Base-by-base conservation (phyloP, 805 yeast species). In the Kuraishia piskuri region DNA sequence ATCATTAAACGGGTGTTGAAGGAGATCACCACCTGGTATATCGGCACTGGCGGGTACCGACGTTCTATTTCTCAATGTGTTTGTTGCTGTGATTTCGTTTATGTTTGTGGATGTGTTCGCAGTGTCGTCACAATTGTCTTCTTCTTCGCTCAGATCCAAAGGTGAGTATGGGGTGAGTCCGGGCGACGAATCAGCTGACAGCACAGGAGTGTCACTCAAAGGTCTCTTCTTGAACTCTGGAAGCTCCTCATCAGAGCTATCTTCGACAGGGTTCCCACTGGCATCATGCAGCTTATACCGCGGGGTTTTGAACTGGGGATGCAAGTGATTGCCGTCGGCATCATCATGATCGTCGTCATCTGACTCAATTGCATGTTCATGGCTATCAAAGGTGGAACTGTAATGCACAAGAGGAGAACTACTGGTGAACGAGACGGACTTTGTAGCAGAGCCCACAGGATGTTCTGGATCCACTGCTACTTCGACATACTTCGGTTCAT, bases 151-250 rank as follows among this genome's bases (percentile, higher is more conserved):
- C 19, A 59, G 54, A 5, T 52, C 60, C 55, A 58, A 37, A 19
- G 65, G 69, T 22, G 66, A 64, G 21, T 56, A 52, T 5, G 63
- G 58, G 8, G 45, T 21, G 14, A 57, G 53, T 23, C 64, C 61
- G 0, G 90, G 90, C 0, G 88, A 82, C 0, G 79, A 69, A 62
- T 76, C 70, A 2, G 74, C 71, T 26, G 86, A 81, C 10, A 77
- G 77, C 1, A 83, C 75, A 0, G 94, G 94, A 0, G 94, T 86
- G 61, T 86, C 94, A 47, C 85, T 83, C 52, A 82, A 69, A 0
- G 94, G 94, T 49, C 90, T 71, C 65, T 80, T 83, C 62, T 85
- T 82, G 68, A 86, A 86, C 53, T 72, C 82, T 0, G 88, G 86
- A 48, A 76, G 64, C 20, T 22, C 49, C 31, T 47, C 49, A 17